Evolutionary conservation across 2,329 filamentous ascomycete genomes (phyloP).

Genomic region (Ceratocystis cacaofunesta): DNA sequence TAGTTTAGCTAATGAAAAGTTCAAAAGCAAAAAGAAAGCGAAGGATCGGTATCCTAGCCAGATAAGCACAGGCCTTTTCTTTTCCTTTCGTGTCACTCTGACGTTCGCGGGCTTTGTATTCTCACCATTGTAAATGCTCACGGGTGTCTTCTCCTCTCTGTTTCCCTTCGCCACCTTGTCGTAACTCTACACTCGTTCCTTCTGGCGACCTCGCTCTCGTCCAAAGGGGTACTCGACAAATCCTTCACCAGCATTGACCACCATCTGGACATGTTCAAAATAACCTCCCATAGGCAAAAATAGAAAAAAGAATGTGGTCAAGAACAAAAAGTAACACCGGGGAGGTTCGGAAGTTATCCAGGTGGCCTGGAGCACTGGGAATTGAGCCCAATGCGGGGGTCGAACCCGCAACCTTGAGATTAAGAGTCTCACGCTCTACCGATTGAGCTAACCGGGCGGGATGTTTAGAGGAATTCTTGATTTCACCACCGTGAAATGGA

Average conservation of each 20-base stretch:
- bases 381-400: constrained; percentile 24
- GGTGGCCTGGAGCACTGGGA: constrained; percentile 17
- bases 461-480: not conserved
- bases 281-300: too few species aligned
- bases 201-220: not conserved
- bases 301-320: not conserved
- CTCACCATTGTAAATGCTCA: not conserved
- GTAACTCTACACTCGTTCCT: not conserved
- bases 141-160: not conserved
- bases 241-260: not conserved
- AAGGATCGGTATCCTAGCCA: not conserved
- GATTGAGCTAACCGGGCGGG: constrained; percentile 49
- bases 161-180: not conserved
- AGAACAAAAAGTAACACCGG: constrained; percentile 4
- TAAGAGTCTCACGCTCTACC: constrained; percentile 62
- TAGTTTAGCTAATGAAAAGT: not conserved
- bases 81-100: not conserved
- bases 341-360: constrained; percentile 13
- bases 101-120: not conserved
- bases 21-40: not conserved
- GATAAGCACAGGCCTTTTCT: not conserved
- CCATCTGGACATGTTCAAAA: not conserved
- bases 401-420: constrained; percentile 31
- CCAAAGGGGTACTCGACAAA: not conserved
- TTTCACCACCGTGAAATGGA: not conserved